Base-by-base conservation (phyloP, 768 basidiomycete genomes). In the Naganishia onofrii region DNA sequence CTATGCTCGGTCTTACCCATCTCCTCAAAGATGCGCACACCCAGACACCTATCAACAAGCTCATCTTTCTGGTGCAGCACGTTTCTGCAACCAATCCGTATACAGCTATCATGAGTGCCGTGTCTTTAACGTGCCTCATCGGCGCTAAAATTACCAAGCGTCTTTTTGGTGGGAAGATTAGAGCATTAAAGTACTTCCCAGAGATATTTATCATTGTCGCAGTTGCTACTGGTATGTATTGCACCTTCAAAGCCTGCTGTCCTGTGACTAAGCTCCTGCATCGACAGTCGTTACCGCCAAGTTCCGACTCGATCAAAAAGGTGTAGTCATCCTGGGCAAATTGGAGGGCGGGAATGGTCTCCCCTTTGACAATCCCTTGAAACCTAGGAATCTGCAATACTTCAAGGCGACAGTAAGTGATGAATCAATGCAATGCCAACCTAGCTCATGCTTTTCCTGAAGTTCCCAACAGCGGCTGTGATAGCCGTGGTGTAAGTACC, bases 161-260 rank as follows among this genome's bases (percentile, higher is more conserved):
- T 10, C 19, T 48, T 5, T 36, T 70, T 48, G 68, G 70, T 17
- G 53, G 63, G 1, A 57, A 66, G 52, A 76, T 83, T 56, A 86
- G 88, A 83, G 81, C 80, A 83, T 87, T 95, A 55, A 88, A 89
- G 74, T 89, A 88, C 19, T 75, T 98, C 9, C 95, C 94, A 0
- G 94, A 98, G 80, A 93, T 99, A 17, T 84, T 99, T 38, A 77
- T 97, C 8, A 88, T 92, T 28, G 94, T 97, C 2, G 86, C 92
- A 2, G 80, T 86, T 1, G 90, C 92, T 0, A 98, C 93, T 2
- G 74, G 93, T 95, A 77, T 75, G 88, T 82, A 31, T 21, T 19
- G 34, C 13, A 26, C 5, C 38, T 26, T 26, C 23, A 1, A 42
- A 17, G 5, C 5, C 6, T 31, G 6, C 66, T n/a, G 64, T 72